Evolutionary conservation across 768 basidiomycete genomes (phyloP).

Genomic region (Mycena sanguinolenta): DNA sequence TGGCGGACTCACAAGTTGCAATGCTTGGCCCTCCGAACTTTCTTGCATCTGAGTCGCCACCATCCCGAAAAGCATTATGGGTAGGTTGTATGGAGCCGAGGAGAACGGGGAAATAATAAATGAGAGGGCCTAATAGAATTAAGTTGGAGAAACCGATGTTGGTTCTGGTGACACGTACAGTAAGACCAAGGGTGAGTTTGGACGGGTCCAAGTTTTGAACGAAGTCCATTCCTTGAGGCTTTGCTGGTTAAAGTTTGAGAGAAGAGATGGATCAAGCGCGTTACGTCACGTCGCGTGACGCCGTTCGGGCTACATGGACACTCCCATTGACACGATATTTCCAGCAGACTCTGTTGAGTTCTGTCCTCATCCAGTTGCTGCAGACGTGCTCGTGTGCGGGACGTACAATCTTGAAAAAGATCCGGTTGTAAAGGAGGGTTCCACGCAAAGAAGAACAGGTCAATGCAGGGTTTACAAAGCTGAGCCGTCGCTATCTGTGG

Average conservation of each 20-base stretch:
- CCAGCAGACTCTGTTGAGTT: slow-evolving; percentile 95
- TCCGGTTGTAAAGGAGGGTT: slow-evolving; percentile 23
- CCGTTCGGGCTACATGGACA: not conserved
- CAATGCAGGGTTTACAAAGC: slow-evolving; percentile 80
- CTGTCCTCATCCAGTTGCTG: slow-evolving; percentile 75
- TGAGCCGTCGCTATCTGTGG: slow-evolving; percentile 35
- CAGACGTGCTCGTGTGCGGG: slow-evolving; percentile 85
- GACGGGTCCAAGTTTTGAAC: slow-evolving; percentile 78
- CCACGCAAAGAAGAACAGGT: slow-evolving; percentile 66
- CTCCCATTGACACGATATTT: slow-evolving; percentile 70
- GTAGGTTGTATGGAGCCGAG: slow-evolving; percentile 81
- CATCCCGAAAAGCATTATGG: slow-evolving; percentile 84
- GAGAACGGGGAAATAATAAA: slow-evolving; percentile 68
- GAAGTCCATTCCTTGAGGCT: slow-evolving; percentile 73
- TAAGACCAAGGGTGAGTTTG: slow-evolving; percentile 73
- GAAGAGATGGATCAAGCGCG: slow-evolving; percentile 6
- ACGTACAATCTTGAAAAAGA: slow-evolving; percentile 85
- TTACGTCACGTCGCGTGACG: not conserved
- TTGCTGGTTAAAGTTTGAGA: slow-evolving; percentile 17
- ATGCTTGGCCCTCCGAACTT: slow-evolving; percentile 73
- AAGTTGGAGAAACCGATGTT: not conserved
- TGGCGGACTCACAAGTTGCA: slow-evolving; percentile 71
- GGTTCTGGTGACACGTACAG: slow-evolving; percentile 54
- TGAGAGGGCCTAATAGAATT: slow-evolving; percentile 64
- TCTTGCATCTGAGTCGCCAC: slow-evolving; percentile 74